A percentile compares a stretch with the other conserved stretches of the same genome.
Evolutionary conservation across 129 eudicot genomes (phyloP).

Genomic region (Arctium minus): DNA sequence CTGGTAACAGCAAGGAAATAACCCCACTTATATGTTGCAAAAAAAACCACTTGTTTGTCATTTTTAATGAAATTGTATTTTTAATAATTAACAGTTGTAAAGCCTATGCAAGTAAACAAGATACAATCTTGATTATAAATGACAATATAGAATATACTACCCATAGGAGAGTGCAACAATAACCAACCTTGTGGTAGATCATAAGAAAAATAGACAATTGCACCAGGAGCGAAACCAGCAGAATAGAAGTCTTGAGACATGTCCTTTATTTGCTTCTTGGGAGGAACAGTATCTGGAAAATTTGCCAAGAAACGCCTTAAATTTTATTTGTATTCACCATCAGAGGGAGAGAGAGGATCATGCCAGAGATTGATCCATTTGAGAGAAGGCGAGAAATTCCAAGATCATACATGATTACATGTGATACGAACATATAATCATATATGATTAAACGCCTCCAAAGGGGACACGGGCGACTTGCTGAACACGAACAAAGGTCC

Average conservation of each 20-base stretch:
- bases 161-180: not conserved
- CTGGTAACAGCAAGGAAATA: no score
- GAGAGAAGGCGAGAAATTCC: no score
- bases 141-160: not conserved
- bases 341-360: no score
- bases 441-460: no score
- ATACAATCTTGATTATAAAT: not conserved
- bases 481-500: no score
- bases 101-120: not conserved
- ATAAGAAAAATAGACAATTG: conserved; percentile 76
- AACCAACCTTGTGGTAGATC: conserved; percentile 72
- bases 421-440: no score
- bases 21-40: no score
- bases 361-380: no score
- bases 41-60: not conserved
- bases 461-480: no score
- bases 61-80: not conserved
- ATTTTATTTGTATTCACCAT: not conserved
- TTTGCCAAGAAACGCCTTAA: not conserved
- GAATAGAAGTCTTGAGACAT: conserved; percentile 71
- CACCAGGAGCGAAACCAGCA: conserved; percentile 96
- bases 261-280: conserved; percentile 76
- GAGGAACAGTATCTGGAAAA: conserved; percentile 74
- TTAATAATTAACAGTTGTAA: not conserved
- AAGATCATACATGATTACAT: no score